Conservation (phyloP, 2,329 filamentous ascomycete genomes). For the Venturia carpophila region DNA sequence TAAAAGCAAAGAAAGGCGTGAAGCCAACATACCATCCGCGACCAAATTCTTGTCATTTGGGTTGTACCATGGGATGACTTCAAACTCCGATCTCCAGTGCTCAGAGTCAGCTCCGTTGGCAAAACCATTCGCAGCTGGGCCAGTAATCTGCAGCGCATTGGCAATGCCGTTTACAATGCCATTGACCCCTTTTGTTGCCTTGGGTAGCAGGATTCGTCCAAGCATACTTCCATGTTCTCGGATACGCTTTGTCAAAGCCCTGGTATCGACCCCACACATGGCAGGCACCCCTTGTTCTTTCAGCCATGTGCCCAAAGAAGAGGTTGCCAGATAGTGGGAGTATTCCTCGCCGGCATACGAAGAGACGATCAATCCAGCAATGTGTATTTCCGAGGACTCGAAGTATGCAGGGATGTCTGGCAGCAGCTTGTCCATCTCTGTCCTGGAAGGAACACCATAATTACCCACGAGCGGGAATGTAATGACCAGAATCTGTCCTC, state of each 20-base stretch:
- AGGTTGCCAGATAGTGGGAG: slow-evolving; percentile 86
- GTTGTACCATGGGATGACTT: slow-evolving; percentile 79
- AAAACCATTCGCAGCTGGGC: slow-evolving; percentile 27
- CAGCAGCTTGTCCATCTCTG: slow-evolving; percentile 68
- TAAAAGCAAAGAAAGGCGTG: not conserved
- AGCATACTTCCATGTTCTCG: slow-evolving; percentile 94
- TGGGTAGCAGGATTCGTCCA: slow-evolving; percentile 72
- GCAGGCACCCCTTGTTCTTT: slow-evolving; percentile 93
- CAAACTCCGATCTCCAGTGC: slow-evolving; percentile 56
- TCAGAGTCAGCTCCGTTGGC: slow-evolving; percentile 30
- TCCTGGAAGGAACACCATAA: slow-evolving; percentile 88
- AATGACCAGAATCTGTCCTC: slow-evolving; percentile 89
- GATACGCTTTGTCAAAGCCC: slow-evolving; percentile 89
- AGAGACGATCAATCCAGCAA: slow-evolving; percentile 82
- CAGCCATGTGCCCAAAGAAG: slow-evolving; percentile 87
- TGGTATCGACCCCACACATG: slow-evolving; percentile 90
- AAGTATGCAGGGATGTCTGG: slow-evolving; percentile 85
- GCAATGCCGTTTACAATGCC: slow-evolving; percentile 26
- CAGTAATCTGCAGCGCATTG: slow-evolving; percentile 34
- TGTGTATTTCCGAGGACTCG: slow-evolving; percentile 86
- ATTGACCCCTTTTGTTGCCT: slow-evolving; percentile 20
- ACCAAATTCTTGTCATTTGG: slow-evolving; percentile 91
- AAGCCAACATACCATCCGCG: slow-evolving; percentile 66
- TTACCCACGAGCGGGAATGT: slow-evolving; percentile 95
- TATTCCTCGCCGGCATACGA: slow-evolving; percentile 92